Evolutionary conservation across 148 eudicot genomes (phyloP).

Genomic region (Camellia lanceoleosa): DNA sequence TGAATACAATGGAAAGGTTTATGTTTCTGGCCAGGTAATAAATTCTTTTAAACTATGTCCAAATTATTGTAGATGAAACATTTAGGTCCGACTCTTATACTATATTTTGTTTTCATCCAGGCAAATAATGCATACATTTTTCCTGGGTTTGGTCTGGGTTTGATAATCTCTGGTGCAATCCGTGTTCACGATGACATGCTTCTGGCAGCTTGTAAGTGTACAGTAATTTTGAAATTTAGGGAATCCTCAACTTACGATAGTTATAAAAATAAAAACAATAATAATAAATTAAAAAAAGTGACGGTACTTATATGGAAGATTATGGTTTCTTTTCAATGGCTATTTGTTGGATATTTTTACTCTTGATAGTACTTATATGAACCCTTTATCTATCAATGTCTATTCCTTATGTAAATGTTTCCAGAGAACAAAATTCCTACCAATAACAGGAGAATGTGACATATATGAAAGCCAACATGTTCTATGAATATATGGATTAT

Average conservation of each 20-base stretch:
- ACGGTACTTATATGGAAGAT: not conserved
- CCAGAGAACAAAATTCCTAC: not conserved
- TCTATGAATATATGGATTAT: not conserved
- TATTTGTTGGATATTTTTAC: not conserved
- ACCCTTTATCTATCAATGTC: not conserved
- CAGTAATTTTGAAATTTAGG: not conserved
- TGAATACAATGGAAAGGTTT: conserved; percentile 63
- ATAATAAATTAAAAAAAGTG: not conserved
- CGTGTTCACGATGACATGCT: conserved; percentile 99
- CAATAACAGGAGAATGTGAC: not conserved
- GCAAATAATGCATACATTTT: conserved; percentile 97
- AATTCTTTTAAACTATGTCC: not conserved
- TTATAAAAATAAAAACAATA: not conserved
- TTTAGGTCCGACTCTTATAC: conserved; percentile 13
- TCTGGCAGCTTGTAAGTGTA: conserved; percentile 87
- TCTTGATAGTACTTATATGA: too few species aligned
- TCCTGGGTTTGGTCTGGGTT: conserved; percentile 94
- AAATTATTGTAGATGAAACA: not conserved
- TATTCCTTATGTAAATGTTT: not conserved
- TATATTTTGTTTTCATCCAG: conserved; percentile 34
- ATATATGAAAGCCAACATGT: not conserved
- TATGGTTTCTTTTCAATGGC: not conserved
- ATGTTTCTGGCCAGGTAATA: conserved; percentile 78
- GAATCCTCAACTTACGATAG: conserved; percentile 1
- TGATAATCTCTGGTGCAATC: conserved; percentile 94